Conservation (phyloP, 2,329 filamentous ascomycete genomes). For the Sodiomyces alkalinus region DNA sequence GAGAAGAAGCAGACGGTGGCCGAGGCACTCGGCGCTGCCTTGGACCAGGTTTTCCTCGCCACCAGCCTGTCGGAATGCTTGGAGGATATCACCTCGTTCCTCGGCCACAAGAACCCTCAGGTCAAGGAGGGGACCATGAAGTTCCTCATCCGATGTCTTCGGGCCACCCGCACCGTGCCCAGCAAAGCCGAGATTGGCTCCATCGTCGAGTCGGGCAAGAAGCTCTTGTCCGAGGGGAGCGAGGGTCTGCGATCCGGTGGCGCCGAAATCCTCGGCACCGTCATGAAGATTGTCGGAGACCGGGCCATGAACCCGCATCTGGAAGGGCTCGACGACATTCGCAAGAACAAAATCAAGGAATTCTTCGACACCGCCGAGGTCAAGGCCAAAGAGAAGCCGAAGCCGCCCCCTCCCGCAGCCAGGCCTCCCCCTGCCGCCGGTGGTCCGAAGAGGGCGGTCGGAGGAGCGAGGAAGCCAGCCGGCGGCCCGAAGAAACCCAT, state of each 20-base stretch:
- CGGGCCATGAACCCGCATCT: conserved; percentile 86
- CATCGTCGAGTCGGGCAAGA: conserved; percentile 81
- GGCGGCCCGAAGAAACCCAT: conserved; percentile 27
- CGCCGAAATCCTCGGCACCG: conserved; percentile 78
- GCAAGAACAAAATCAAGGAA: conserved; percentile 91
- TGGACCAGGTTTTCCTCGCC: conserved; percentile 53
- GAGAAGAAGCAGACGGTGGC: conserved; percentile 89
- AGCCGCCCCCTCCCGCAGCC: conserved; percentile 52
- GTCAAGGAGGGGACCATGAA: conserved; percentile 92
- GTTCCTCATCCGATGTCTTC: conserved; percentile 79
- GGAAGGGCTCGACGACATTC: conserved; percentile 86
- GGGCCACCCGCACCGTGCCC: conserved; percentile 70
- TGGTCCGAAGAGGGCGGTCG: conserved; percentile 29
- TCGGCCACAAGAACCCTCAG: conserved; percentile 92
- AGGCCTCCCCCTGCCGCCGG: conserved; percentile 23
- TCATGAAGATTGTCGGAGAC: conserved; percentile 99
- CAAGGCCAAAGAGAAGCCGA: conserved; percentile 54
- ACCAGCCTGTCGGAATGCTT: conserved; percentile 71
- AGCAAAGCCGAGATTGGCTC: conserved; percentile 67
- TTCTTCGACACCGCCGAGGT: conserved; percentile 52
- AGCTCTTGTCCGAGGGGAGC: conserved; percentile 77
- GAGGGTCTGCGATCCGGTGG: conserved; percentile 76
- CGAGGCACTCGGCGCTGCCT: conserved; percentile 71
- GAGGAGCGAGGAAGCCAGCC: conserved; percentile 25
- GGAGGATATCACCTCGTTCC: conserved; percentile 74